A percentile compares a stretch with the other conserved stretches of the same genome.
These are phyloP conservation scores for Pseudonectria buxi DNA, from an alignment of 2,329 filamentous ascomycete genomes.

Conservation along the genomic window DNA sequence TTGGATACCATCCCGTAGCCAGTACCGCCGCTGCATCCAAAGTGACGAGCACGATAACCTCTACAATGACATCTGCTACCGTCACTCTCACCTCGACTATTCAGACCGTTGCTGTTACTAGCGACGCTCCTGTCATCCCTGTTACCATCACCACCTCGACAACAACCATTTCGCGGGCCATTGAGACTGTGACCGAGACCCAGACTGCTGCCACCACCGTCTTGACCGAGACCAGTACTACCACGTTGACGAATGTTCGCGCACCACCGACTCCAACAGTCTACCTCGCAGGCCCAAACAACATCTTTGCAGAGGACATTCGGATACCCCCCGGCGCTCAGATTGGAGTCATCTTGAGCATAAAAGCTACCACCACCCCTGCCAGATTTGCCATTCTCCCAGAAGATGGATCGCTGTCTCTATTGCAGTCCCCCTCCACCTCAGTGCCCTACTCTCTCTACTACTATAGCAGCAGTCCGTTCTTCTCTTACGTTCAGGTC, in stretches of 20 bases:
- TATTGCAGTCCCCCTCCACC: background rate
- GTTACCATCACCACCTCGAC: slow-evolving; percentile 3
- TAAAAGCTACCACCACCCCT: background rate
- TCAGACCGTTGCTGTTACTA: slow-evolving; percentile 7
- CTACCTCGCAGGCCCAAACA: background rate
- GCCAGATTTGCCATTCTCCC: background rate
- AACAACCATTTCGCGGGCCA: background rate
- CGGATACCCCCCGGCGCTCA: slow-evolving; percentile 2
- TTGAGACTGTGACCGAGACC: slow-evolving; percentile 3
- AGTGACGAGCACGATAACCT: slow-evolving; percentile 6
- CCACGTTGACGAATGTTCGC: background rate
- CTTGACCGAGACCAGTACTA: slow-evolving; percentile 2
- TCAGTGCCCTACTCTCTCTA: background rate
- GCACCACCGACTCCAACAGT: slow-evolving; percentile 2
- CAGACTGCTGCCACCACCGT: slow-evolving; percentile 3
- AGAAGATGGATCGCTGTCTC: background rate
- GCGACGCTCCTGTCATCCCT: slow-evolving; percentile 2
- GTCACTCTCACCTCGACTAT: slow-evolving; percentile 4
- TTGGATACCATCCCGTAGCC: slow-evolving; percentile 14
- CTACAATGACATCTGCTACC: slow-evolving; percentile 9
- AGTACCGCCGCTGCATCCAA: slow-evolving; percentile 7
- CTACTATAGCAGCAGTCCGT: background rate
- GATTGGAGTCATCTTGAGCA: slow-evolving; percentile 2
- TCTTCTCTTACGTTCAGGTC: background rate
- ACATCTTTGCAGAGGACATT: slow-evolving; percentile 1